phyloP scores from a whole-genome alignment of 495 filamentous ascomycete genomes.

The Penicillium macrosclerotiorum region DNA sequence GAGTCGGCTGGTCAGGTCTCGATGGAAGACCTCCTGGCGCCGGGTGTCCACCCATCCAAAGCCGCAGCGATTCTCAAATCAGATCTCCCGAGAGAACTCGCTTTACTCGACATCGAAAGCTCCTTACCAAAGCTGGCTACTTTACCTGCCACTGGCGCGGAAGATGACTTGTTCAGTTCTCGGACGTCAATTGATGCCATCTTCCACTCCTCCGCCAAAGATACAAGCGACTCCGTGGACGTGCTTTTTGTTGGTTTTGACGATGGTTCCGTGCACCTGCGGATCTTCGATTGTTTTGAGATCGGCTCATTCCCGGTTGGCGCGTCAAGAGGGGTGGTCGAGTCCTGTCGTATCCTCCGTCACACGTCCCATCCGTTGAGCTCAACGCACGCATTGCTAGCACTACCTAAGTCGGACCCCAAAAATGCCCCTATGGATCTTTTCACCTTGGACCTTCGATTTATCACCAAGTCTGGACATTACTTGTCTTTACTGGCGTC shows the following conservation, averaged over 20 bases:
- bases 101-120: conserved; percentile 74
- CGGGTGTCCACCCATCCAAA: conserved; percentile 37
- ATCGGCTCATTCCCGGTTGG: conserved; percentile 64
- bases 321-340: conserved; percentile 9
- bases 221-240: conserved; percentile 71
- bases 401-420: conserved; percentile 25
- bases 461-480: conserved; percentile 74
- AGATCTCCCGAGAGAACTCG: conserved; percentile 75
- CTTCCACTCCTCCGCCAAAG: conserved; percentile 42
- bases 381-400: conserved; percentile 73
- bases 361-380: conserved; percentile 72
- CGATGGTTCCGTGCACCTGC: conserved; percentile 75
- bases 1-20: conserved; percentile 38
- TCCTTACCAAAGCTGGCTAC: conserved; percentile 77
- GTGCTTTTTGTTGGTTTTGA: conserved; percentile 76
- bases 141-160: conserved; percentile 54
- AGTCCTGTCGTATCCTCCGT: conserved; percentile 29
- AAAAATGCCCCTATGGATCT: conserved; percentile 53
- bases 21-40: conserved; percentile 44
- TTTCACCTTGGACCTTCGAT: conserved; percentile 77
- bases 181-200: conserved; percentile 28
- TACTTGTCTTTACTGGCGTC: conserved; percentile 80
- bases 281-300: conserved; percentile 87
- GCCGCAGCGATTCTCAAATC: conserved; percentile 41
- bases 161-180: conserved; percentile 34